Evolutionary conservation across 176 grass and related monocot species (phyloP), one percentile per base, ranked within the genome.

Genomic region (Oryza nivara): DNA sequence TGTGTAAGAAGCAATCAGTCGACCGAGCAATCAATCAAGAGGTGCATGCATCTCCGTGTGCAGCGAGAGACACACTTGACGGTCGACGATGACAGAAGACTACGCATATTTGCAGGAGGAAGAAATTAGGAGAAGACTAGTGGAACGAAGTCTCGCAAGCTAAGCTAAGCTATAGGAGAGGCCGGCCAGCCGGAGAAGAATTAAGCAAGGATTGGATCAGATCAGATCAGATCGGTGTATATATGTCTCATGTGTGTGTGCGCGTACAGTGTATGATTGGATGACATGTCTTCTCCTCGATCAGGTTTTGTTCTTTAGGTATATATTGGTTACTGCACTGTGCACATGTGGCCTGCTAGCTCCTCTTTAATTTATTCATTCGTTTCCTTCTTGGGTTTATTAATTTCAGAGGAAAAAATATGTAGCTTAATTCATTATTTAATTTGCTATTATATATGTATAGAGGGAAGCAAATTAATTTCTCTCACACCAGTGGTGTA

Each of bases 261-360:
- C 9, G 6, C n/a, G 58, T 63, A n/a, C 19, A 58, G 54, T 76
- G 85, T 70, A 40, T 71, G 65, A 71, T 51, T 75, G 70, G 49
- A 82, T 71, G 64, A 76, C 64, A 36, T 70, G 32, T 70, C 51
- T 22, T 70, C 79, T 82, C 73, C 72, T 63, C 58, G 17, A 58
- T 63, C 58, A 63, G 19, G 10, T 15, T 60, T 75, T 82, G 25
- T n/a, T 76, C 51, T 87, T 69, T 68, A 68, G 65, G 48, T 70
- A 47, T 82, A 58, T 77, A 66, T 52, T 72, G 65, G 41, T 72
- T 72, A 66, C 66, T 83, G 79, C 67, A 20, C 79, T 20, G 74
- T 76, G 51, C 56, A 61, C 74, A 60, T 61, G 51, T 40, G 28
- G 48, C n/a, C n/a, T n/a, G 58, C n/a, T 23, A n/a, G 8, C n/a